A percentile compares a stretch with the other conserved stretches of the same genome.
Conservation (phyloP, 2,329 filamentous ascomycete genomes). For the Cercospora sesami region DNA sequence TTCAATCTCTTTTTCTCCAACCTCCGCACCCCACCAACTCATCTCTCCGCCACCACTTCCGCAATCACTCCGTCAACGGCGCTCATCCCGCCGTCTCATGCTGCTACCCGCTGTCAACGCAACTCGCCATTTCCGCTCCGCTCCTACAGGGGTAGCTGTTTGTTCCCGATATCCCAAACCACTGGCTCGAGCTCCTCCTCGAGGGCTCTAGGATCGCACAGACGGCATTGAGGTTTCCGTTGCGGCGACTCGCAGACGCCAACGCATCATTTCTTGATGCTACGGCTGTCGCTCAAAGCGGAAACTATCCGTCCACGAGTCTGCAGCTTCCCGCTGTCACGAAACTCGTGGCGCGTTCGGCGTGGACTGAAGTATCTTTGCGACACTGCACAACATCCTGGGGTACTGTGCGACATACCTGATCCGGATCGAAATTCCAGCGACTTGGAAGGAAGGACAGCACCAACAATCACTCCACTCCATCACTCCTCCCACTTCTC, state of each 20-base stretch:
- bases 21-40: not conserved
- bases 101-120: conserved; percentile 16
- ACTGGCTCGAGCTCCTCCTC: conserved; percentile 4
- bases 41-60: conserved; percentile 6
- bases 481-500: not conserved
- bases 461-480: not conserved
- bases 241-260: conserved; percentile 11
- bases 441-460: not conserved
- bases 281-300: not conserved
- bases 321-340: conserved; percentile 15
- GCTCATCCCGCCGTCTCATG: not conserved
- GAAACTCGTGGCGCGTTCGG: not conserved
- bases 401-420: not conserved
- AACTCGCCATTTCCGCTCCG: conserved; percentile 2
- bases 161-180: conserved; percentile 5
- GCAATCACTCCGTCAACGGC: not conserved
- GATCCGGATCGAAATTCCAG: not conserved
- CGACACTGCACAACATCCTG: not conserved
- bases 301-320: not conserved
- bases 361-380: not conserved
- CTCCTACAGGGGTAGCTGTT: conserved; percentile 2
- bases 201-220: conserved; percentile 8
- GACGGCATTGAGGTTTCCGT: not conserved
- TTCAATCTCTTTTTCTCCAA: not conserved
- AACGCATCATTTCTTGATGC: not conserved